These are phyloP conservation scores for Penicillium chermesinum DNA, from an alignment of 495 filamentous ascomycete species.

Conservation along the genomic window DNA sequence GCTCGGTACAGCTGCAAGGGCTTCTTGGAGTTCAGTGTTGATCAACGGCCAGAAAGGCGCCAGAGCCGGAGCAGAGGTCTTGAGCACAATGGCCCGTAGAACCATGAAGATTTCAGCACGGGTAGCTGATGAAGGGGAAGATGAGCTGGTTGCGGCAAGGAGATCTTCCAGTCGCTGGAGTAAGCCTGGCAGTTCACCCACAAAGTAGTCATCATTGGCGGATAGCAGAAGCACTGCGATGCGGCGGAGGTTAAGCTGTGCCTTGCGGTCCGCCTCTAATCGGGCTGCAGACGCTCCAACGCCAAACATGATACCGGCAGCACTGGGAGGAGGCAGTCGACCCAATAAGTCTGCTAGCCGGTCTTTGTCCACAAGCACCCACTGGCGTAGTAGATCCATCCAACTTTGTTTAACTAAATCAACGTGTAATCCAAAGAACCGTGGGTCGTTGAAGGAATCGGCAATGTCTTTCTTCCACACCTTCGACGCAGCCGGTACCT, in stretches of 20 bases:
- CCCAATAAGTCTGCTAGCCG: constrained; percentile 74
- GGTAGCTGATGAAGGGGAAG: constrained; percentile 86
- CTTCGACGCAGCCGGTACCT: constrained; percentile 74
- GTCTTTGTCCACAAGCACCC: constrained; percentile 80
- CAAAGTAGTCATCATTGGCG: constrained; percentile 68
- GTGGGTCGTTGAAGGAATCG: constrained; percentile 85
- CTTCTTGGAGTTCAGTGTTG: constrained; percentile 79
- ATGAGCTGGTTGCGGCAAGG: constrained; percentile 75
- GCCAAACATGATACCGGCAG: constrained; percentile 97
- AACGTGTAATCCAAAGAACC: constrained; percentile 69
- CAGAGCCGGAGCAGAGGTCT: constrained; percentile 69
- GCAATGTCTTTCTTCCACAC: constrained; percentile 88
- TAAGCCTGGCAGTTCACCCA: constrained; percentile 64
- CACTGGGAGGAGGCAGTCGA: constrained; percentile 75
- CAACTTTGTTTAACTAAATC: constrained; percentile 64
- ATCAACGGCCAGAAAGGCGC: constrained; percentile 84
- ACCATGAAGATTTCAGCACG: constrained; percentile 88
- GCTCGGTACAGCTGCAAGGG: constrained; percentile 69
- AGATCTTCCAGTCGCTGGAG: constrained; percentile 85
- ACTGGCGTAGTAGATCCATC: constrained; percentile 79
- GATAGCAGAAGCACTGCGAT: constrained; percentile 74
- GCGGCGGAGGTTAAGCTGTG: constrained; percentile 84
- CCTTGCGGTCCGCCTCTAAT: constrained; percentile 86
- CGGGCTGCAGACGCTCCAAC: constrained; percentile 94
- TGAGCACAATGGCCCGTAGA: constrained; percentile 71